These are phyloP conservation scores for Polyplosphaeria fusca DNA, from an alignment of 495 filamentous ascomycete genomes.

Conservation along the genomic window DNA sequence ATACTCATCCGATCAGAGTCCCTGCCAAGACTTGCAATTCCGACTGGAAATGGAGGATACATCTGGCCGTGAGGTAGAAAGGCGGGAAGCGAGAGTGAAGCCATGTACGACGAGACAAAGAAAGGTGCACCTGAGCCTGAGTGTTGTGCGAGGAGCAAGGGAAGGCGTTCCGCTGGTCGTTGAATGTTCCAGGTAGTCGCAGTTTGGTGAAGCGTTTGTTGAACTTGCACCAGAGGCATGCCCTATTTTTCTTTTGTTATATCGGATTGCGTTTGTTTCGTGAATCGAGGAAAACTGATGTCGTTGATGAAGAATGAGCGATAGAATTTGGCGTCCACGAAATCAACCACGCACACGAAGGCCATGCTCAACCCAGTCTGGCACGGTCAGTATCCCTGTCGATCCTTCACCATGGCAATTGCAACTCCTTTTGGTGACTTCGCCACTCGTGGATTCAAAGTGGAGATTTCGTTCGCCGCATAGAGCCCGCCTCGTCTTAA, in stretches of 20 bases:
- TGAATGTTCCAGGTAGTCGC: not conserved
- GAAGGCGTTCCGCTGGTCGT: not conserved
- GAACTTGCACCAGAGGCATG: no score
- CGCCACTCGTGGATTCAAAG: no score
- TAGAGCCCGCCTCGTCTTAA: not conserved
- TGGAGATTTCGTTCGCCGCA: not conserved
- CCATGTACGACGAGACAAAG: not conserved
- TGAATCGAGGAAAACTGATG: not conserved
- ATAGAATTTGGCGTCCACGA: no score
- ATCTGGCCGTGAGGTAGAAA: conserved; percentile 21
- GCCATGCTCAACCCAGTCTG: not conserved
- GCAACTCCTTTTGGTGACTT: not conserved
- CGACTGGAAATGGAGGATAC: conserved; percentile 20
- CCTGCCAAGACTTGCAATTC: no score
- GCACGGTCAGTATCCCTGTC: not conserved
- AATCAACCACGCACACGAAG: no score
- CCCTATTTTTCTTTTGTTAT: no score
- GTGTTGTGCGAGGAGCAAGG: conserved; percentile 19
- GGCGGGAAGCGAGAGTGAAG: not conserved
- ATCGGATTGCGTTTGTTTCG: not conserved
- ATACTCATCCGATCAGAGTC: no score
- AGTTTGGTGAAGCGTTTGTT: no score
- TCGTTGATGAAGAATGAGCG: not conserved
- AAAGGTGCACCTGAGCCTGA: conserved; percentile 10
- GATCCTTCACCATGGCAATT: not conserved